Percentiles rank a stretch among this genome's conserved stretches.
These are phyloP conservation scores for Salvia miltiorrhiza DNA, from an alignment of 257 asterid genomes.

Conservation along the genomic window DNA sequence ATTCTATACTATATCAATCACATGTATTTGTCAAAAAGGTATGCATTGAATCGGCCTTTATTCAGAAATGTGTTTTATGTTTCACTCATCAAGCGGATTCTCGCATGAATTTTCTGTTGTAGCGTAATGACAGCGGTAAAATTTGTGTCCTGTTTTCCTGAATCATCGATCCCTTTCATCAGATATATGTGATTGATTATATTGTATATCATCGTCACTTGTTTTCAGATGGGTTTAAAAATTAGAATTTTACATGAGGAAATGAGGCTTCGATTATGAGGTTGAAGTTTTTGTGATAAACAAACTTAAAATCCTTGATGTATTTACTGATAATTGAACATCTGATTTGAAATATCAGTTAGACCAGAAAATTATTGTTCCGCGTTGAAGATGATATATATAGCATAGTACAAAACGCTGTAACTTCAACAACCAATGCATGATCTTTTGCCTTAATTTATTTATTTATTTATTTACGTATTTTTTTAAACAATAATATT, in stretches of 20 bases:
- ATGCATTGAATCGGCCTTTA: not conserved
- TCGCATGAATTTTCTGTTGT: not conserved
- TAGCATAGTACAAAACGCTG: not conserved
- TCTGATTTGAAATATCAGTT: not conserved
- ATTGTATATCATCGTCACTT: not conserved
- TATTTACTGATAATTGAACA: not conserved
- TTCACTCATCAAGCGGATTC: not conserved
- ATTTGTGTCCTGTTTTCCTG: not conserved
- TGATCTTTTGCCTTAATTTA: not conserved
- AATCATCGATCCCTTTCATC: not conserved
- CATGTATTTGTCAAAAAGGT: slow-evolving; percentile 6
- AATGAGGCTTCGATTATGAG: not conserved
- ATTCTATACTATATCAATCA: not conserved
- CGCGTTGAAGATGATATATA: not conserved
- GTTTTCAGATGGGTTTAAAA: not conserved
- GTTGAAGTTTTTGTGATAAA: not conserved
- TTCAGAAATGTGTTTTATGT: not conserved
- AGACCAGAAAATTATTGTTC: not conserved
- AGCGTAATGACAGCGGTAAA: not conserved
- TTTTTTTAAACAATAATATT: not conserved
- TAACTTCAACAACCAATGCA: not conserved
- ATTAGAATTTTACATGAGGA: not conserved
- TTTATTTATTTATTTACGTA: not conserved
- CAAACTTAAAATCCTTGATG: not conserved
- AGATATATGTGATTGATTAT: not conserved